A percentile compares a stretch with the other conserved stretches of the same genome.
Conservation (phyloP, 2,329 filamentous ascomycete species). For the Massarina eburnea region DNA sequence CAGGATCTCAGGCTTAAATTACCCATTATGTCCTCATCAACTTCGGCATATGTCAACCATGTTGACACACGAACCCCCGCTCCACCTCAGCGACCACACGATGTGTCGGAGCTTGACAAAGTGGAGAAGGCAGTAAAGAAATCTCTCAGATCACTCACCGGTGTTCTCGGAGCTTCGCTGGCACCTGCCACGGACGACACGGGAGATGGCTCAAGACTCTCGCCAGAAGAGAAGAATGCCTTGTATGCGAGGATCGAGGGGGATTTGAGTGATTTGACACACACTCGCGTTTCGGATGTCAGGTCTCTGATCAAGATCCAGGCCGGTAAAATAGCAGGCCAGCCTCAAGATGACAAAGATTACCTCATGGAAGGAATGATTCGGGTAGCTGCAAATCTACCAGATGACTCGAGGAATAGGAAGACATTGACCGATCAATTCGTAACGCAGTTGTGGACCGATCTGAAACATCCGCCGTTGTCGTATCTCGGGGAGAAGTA, state of each 20-base stretch:
- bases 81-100: slow-evolving; percentile 29
- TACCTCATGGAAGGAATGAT: slow-evolving; percentile 64
- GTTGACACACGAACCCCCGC: slow-evolving; percentile 36
- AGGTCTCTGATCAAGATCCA: slow-evolving; percentile 42
- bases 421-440: slow-evolving; percentile 48
- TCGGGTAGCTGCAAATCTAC: slow-evolving; percentile 47
- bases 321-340: slow-evolving; percentile 47
- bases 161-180: slow-evolving; percentile 30
- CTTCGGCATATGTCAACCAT: slow-evolving; percentile 22
- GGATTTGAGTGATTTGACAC: slow-evolving; percentile 34
- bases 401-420: slow-evolving; percentile 42
- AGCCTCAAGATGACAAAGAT: slow-evolving; percentile 62
- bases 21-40: slow-evolving; percentile 7
- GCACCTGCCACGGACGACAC: slow-evolving; percentile 41
- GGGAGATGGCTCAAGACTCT: slow-evolving; percentile 47
- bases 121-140: slow-evolving; percentile 30
- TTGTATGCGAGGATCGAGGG: slow-evolving; percentile 39
- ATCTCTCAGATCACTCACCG: slow-evolving; percentile 31
- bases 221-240: slow-evolving; percentile 30
- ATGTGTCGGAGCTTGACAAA: slow-evolving; percentile 36
- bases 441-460: slow-evolving; percentile 51
- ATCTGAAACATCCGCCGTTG: slow-evolving; percentile 52
- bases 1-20: neutral
- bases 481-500: slow-evolving; percentile 48
- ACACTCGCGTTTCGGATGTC: slow-evolving; percentile 37